Evolutionary conservation across 108 stramenopile genomes (phyloP), one percentile per base, ranked within the genome.

Genomic region (Schizochytrium sp.): DNA sequence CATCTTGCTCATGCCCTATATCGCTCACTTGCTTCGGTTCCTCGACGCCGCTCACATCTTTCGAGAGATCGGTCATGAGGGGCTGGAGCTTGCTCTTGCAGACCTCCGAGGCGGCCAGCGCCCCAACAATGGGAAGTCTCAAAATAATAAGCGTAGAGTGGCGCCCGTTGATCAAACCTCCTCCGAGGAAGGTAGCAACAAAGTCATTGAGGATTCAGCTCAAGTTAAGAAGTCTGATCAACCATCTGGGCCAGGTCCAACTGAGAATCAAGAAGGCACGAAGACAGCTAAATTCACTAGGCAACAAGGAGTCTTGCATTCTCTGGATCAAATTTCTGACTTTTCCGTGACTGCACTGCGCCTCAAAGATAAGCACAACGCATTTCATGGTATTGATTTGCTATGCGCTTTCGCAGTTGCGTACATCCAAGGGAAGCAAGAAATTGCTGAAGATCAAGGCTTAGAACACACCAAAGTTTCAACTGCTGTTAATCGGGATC

Each of bases 281-380:
- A 17, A 58, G 57, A 58, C 10, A 58, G 19, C 12, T 38, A 38
- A 42, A 38, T 42, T 17, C 15, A 38, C 38, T 3, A 38, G 64
- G 19, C 76, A 83, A 40, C 47, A 53, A 47, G 53, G 76, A 40
- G 76, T 83, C 45, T n/a, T 83, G 0, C 12, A 49, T 40, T 10
- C 50, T 5, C 12, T 83, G 12, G 76, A 83, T 83, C 50, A 83
- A 53, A 83, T 83, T 42, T 83, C 76, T 5, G 76, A 83, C 76
- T 83, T 55, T 83, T 47, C 76, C 0, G 50, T 83, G 12, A 55
- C 50, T 0, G 76, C 76, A 28, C 76, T 83, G 5, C 76, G 76
- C 50, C 76, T 83, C 50, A 83, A 83, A 42, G 76, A 83, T 28
- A 83, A 83, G 28, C 76, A 83, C 76, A 83, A 83, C 3, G 76